phyloP scores from a whole-genome alignment of 2,329 filamentous ascomycete genomes.

The Xylaria sp. region DNA sequence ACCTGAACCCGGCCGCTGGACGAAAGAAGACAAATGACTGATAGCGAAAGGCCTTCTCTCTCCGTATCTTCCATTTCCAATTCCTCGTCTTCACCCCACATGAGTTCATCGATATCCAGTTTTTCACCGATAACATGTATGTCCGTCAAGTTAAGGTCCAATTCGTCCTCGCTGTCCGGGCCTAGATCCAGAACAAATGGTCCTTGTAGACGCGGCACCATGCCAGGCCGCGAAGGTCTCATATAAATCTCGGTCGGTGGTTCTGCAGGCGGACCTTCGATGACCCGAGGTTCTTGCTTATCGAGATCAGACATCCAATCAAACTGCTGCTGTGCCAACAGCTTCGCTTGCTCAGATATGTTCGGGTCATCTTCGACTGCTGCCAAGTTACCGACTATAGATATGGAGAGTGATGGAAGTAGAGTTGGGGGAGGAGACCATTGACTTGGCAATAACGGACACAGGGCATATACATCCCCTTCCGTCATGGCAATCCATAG shows the following conservation, averaged over 20 bases:
- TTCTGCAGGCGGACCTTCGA: slow-evolving; percentile 62
- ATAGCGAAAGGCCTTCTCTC: slow-evolving; percentile 68
- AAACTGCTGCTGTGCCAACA: slow-evolving; percentile 71
- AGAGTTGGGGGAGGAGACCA: slow-evolving; percentile 83
- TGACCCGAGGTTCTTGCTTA: slow-evolving; percentile 67
- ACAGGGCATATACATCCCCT: slow-evolving; percentile 92
- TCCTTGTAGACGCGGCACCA: slow-evolving; percentile 69
- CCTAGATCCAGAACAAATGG: slow-evolving; percentile 68
- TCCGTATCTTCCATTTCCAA: slow-evolving; percentile 66
- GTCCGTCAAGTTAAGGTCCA: slow-evolving; percentile 67
- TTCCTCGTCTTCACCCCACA: slow-evolving; percentile 72
- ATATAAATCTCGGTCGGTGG: slow-evolving; percentile 64
- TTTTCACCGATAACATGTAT: slow-evolving; percentile 72
- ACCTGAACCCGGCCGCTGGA: slow-evolving; percentile 70
- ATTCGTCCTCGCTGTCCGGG: slow-evolving; percentile 64
- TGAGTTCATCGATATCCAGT: slow-evolving; percentile 67
- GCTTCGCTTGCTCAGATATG: slow-evolving; percentile 62
- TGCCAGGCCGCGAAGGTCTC: slow-evolving; percentile 66
- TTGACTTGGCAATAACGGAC: slow-evolving; percentile 85
- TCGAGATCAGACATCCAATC: slow-evolving; percentile 75
- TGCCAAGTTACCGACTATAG: slow-evolving; percentile 79
- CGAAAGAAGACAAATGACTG: slow-evolving; percentile 68
- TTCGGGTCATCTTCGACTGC: slow-evolving; percentile 68
- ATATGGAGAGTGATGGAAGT: slow-evolving; percentile 83
- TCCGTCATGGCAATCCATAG: slow-evolving; percentile 96